Evolutionary conservation across 257 asterid genomes (phyloP), one percentile per base, ranked within the genome.

Genomic region (Henckelia pumila): DNA sequence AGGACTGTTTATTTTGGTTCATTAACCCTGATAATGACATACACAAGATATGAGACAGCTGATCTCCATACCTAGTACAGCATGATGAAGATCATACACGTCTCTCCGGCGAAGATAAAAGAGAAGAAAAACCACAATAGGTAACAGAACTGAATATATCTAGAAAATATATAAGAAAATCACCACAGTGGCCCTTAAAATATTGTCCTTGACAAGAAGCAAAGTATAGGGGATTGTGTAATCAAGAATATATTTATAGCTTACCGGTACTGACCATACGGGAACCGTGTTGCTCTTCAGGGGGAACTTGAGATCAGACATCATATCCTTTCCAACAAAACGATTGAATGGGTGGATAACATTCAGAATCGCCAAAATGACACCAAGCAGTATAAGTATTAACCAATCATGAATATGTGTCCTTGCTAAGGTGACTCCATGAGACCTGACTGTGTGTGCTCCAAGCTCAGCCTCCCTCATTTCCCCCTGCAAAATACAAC

Each of bases 241-340:
- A 50, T 33, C 16, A 30, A 50, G 69, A 11, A 67, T 20, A 64
- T 8, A 56, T 47, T 22, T 30, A 56, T 23, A 69, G 87, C 95
- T 76, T 77, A 92, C 98, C 16, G 88, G 86, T 37, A 92, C 96
- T 56, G 82, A 60, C 97, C 91, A 84, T 26, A 79, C 13, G 19
- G 98, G 98, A 68, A 92, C 71, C 1, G 93, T 89, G 66, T 75
- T 81, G 69, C 49, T 75, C 71, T 83, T 84, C 68, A 75, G 55
- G 14, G 97, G 98, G 77, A 83, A 89, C 81, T 78, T 86, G 59
- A 92, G 84, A 79, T 86, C 96, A 58, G 80, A 68, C 93, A 92
- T 88, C 98, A 92, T 89, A 74, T 88, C 97, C 80, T 81, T 85
- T 70, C 97, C 95, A 32, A 89, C 94, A 77, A 84, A 92, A 26